phyloP scores from a whole-genome alignment of 208 protist genomes.

The Trypanosoma congolense region DNA sequence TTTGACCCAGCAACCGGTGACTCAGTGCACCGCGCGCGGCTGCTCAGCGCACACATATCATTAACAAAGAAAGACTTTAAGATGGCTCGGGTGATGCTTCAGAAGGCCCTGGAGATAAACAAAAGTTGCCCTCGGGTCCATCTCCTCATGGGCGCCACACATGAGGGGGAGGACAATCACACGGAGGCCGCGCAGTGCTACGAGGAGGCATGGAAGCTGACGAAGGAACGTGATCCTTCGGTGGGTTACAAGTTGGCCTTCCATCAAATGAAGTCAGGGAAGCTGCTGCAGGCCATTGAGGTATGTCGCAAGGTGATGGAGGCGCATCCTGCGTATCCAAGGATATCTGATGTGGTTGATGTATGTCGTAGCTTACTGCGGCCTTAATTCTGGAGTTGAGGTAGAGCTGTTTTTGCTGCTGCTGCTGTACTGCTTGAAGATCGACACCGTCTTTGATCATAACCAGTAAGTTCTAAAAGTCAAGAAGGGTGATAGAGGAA shows the following conservation, averaged over 20 bases:
- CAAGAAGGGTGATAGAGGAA: too few relatives aligned
- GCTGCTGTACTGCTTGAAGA: too few relatives aligned
- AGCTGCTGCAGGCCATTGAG: conserved; percentile 91
- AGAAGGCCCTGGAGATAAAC: conserved; percentile 62
- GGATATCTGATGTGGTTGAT: conserved; percentile 91
- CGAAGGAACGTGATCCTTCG: conserved; percentile 73
- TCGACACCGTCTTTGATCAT: too few relatives aligned
- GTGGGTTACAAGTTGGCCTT: conserved; percentile 96
- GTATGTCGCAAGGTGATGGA: conserved; percentile 90
- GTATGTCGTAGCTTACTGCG: conserved; percentile 83
- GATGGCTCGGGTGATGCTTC: conserved; percentile 53
- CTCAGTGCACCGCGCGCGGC: conserved; percentile 68
- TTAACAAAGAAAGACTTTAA: conserved; percentile 75
- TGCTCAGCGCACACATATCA: conserved; percentile 88
- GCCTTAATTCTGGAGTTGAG: conserved; percentile 28
- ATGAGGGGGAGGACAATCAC: conserved; percentile 85
- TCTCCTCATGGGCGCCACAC: conserved; percentile 84
- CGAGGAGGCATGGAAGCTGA: conserved; percentile 89
- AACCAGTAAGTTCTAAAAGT: too few relatives aligned
- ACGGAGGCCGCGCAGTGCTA: conserved; percentile 91
- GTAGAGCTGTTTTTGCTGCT: too few relatives aligned
- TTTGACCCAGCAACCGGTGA: conserved; percentile 28
- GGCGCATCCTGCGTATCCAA: conserved; percentile 85
- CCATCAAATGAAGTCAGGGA: conserved; percentile 93
- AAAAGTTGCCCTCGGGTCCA: conserved; percentile 79